A percentile compares a stretch with the other conserved stretches of the same genome.
Evolutionary conservation across 495 filamentous ascomycete genomes (phyloP).

Genomic region (Penicillium bovifimosum): DNA sequence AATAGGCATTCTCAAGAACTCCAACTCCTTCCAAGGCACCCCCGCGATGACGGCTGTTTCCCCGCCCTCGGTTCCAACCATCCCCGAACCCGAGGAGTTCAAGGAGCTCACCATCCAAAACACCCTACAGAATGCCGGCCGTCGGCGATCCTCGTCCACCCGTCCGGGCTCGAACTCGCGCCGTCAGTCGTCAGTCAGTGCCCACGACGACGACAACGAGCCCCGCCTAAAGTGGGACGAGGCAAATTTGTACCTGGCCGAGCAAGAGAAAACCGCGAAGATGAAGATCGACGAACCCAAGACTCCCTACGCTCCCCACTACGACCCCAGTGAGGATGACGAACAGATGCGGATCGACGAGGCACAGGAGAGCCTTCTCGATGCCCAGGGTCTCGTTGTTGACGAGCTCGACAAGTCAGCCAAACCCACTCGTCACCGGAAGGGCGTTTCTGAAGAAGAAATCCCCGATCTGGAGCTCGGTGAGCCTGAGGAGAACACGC

Average conservation of each 20-base stretch:
- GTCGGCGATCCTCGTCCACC: slow-evolving; percentile 75
- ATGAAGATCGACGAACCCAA: slow-evolving; percentile 99
- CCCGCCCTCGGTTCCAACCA: slow-evolving; percentile 23
- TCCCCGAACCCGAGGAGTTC: slow-evolving; percentile 38
- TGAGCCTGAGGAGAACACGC: slow-evolving; percentile 71
- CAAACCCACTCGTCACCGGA: slow-evolving; percentile 30
- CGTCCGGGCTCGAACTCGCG: slow-evolving; percentile 57
- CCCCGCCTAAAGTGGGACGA: slow-evolving; percentile 96
- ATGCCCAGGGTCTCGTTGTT: slow-evolving; percentile 54
- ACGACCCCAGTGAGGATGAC: slow-evolving; percentile 84
- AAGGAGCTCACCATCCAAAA: slow-evolving; percentile 91
- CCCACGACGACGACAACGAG: slow-evolving; percentile 52
- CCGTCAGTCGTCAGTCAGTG: slow-evolving; percentile 55
- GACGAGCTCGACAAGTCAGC: slow-evolving; percentile 65
- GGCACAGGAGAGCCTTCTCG: slow-evolving; percentile 39
- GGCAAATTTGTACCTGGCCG: slow-evolving; percentile 90
- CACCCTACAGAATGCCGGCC: slow-evolving; percentile 89
- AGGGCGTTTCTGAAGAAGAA: slow-evolving; percentile 56
- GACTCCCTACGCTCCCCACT: slow-evolving; percentile 87
- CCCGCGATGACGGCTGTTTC: slow-evolving; percentile 12
- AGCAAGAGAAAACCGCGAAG: slow-evolving; percentile 88
- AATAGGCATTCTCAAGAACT: slow-evolving; percentile 92
- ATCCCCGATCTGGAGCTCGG: slow-evolving; percentile 90
- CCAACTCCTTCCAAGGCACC: slow-evolving; percentile 35
- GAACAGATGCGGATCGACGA: slow-evolving; percentile 54